These are phyloP conservation scores for Rhodocollybia butyracea DNA, from an alignment of 768 basidiomycete genomes.

Conservation along the genomic window DNA sequence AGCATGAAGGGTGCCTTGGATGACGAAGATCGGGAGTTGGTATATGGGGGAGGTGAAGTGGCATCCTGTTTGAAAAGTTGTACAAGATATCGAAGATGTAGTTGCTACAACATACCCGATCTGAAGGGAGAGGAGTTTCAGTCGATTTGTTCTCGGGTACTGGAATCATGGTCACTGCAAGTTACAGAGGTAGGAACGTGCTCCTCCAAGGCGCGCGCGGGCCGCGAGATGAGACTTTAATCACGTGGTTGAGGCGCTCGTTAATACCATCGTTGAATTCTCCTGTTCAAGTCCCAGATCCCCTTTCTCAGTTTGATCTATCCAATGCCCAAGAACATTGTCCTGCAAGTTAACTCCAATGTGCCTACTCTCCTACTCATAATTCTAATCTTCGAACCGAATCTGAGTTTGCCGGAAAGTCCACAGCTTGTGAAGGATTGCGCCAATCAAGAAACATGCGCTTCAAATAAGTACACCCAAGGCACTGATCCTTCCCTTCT, in stretches of 20 bases:
- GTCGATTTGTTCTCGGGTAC: no score
- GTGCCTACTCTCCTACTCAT: slow-evolving; percentile 1
- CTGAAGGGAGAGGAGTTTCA: no score
- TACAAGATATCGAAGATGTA: background rate
- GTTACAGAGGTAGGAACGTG: no score
- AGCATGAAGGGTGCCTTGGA: background rate
- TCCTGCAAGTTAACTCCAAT: slow-evolving; percentile 76
- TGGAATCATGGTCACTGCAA: no score
- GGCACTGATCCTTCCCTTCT: slow-evolving; percentile 92
- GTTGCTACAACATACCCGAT: background rate
- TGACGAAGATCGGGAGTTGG: background rate
- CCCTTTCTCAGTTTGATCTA: slow-evolving; percentile 63
- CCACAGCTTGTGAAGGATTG: slow-evolving; percentile 92
- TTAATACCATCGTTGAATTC: slow-evolving; percentile 47
- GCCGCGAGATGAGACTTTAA: no score
- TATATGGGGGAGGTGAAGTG: background rate
- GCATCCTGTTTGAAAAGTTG: background rate
- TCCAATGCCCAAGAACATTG: slow-evolving; percentile 91
- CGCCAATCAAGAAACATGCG: slow-evolving; percentile 90
- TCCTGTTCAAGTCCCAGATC: slow-evolving; percentile 38
- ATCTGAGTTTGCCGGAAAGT: slow-evolving; percentile 90
- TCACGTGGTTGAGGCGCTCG: background rate
- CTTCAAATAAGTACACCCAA: slow-evolving; percentile 70
- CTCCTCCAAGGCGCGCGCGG: no score
- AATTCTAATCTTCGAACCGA: slow-evolving; percentile 67